Evolutionary conservation across 192 early-diverging fungal species (phyloP), one percentile per base, ranked within the genome.

Genomic region (Entomortierella beljakovae): DNA sequence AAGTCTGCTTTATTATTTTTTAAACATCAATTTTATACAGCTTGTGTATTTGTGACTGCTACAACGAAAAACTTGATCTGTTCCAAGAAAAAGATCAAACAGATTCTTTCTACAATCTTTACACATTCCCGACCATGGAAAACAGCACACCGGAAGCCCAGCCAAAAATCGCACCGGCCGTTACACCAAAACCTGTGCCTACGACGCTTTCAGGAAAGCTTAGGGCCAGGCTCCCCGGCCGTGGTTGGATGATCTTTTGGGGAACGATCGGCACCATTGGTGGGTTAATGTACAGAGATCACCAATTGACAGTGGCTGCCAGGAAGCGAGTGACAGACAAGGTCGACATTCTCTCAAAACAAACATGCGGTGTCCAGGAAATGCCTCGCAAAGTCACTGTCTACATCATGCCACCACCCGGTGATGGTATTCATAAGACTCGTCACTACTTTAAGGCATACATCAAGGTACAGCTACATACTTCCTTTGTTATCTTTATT

Each of bases 341-440:
- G 62, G 82, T 83, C 16, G 71, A 80, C 42, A 26, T 80, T 23
- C 55, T 83, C 4, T 71, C 82, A 38, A 75, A 71, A 26, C 68
- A 80, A 40, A 31, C 71, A 11, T 76, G 79, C 29, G 72, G 46
- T 13, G 71, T 69, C n/a, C 71, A 80, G 57, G 82, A 83, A 4
- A 71, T 83, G 70, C 82, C 82, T 23, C 71, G 77, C 33, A 83
- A 80, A 40, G 82, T 83, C 33, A 83, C 77, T 1, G 77, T 83
- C 11, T 83, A 80, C 26, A 60, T 83, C 8, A 77, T 72, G 16
- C 65, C 77, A 11, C 82, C 82, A 23, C 65, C 71, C 26, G 77
- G 82, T 16, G 82, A 83, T 61, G 82, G 77, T 10, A 76, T 83
- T 33, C 68, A 80, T 60, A 83, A 83, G 50, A 77, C 82, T n/a